Evolutionary conservation across 2,329 filamentous ascomycete genomes (phyloP).

Genomic region (Alternaria sp.): DNA sequence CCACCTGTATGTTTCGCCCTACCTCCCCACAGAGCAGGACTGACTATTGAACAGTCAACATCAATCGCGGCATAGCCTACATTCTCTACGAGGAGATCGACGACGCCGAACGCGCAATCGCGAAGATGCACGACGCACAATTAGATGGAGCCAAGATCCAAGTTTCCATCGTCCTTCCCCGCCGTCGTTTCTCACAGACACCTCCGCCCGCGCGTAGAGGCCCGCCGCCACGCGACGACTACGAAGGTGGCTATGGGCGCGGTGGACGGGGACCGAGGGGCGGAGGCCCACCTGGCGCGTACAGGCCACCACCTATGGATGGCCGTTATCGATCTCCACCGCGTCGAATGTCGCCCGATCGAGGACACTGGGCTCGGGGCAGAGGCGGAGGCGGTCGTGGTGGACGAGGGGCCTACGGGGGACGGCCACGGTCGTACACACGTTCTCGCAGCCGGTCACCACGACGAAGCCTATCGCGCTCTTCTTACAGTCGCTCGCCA

Average conservation of each 20-base stretch:
- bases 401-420: slow-evolving; percentile 34
- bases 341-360: slow-evolving; percentile 21
- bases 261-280: slow-evolving; percentile 23
- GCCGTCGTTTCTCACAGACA: slow-evolving; percentile 79
- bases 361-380: slow-evolving; percentile 33
- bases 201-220: slow-evolving; percentile 74
- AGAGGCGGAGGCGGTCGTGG: slow-evolving; percentile 45
- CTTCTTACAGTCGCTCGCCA: slow-evolving; percentile 50
- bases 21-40: not conserved
- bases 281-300: slow-evolving; percentile 47
- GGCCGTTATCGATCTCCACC: slow-evolving; percentile 51
- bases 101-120: slow-evolving; percentile 86
- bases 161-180: slow-evolving; percentile 86
- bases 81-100: slow-evolving; percentile 79
- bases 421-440: slow-evolving; percentile 36
- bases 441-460: slow-evolving; percentile 53
- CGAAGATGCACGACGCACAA: slow-evolving; percentile 98
- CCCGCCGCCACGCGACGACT: slow-evolving; percentile 36
- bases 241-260: slow-evolving; percentile 24
- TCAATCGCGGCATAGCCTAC: slow-evolving; percentile 92
- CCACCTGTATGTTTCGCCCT: slow-evolving; percentile 68
- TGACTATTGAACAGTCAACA: slow-evolving; percentile 67
- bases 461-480: slow-evolving; percentile 49
- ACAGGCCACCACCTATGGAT: slow-evolving; percentile 46
- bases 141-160: slow-evolving; percentile 82